Conservation (phyloP, 148 eudicot genomes). For the Vaccinium corymbosum region DNA sequence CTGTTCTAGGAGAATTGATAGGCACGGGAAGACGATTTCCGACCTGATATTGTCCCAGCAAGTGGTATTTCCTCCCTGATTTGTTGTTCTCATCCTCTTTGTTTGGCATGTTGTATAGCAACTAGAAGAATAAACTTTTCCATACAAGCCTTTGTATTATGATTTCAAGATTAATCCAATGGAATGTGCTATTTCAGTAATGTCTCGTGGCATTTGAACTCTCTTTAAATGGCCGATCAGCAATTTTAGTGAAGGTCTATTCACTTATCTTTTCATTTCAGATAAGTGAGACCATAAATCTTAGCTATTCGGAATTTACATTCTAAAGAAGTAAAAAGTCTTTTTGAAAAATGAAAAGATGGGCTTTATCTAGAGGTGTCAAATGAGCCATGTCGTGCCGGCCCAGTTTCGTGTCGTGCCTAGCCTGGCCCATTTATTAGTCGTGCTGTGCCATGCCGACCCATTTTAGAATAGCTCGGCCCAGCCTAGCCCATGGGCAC, state of each 20-base stretch:
- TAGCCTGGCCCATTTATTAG: too few species aligned
- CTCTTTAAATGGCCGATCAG: not conserved
- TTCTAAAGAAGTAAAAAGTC: too few species aligned
- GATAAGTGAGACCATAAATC: too few species aligned
- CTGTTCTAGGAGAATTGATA: slow-evolving; percentile 87
- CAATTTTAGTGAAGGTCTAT: not conserved
- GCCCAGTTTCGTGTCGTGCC: too few species aligned
- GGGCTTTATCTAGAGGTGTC: too few species aligned
- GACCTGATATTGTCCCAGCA: slow-evolving; percentile 74
- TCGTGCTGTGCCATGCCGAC: too few species aligned
- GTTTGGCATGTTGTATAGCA: not conserved
- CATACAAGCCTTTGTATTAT: not conserved
- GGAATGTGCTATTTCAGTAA: not conserved
- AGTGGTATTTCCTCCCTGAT: slow-evolving; percentile 58
- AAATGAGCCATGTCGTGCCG: too few species aligned
- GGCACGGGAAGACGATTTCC: slow-evolving; percentile 86
- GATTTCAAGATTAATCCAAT: not conserved
- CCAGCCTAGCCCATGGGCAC: too few species aligned
- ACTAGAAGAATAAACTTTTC: not conserved
- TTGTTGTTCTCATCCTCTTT: not conserved
- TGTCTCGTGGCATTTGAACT: not conserved
- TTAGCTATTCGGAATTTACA: too few species aligned
- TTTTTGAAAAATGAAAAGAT: too few species aligned
- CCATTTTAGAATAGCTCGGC: too few species aligned
- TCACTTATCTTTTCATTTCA: too few species aligned